Conservation (phyloP, 2,329 filamentous ascomycete species). For the Neophaeococcomyces aloes region DNA sequence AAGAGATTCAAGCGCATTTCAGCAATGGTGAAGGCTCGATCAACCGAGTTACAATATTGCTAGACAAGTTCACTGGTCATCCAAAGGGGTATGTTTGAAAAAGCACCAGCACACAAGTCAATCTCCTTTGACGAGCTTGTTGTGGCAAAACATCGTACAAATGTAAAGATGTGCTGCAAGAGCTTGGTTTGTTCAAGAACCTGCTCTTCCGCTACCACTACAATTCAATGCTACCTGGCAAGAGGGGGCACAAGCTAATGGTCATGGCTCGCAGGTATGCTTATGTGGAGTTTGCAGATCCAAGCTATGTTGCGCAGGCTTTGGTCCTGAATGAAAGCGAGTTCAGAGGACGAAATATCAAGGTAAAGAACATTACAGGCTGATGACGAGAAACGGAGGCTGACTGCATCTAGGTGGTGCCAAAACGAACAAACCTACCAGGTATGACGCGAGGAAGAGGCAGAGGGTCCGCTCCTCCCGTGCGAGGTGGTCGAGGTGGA, state of each 20-base stretch:
- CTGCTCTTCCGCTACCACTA: conserved; percentile 14
- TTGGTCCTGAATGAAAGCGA: conserved; percentile 93
- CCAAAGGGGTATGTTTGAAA: conserved; percentile 76
- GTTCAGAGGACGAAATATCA: conserved; percentile 89
- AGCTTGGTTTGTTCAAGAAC: conserved; percentile 16
- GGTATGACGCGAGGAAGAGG: conserved; percentile 73
- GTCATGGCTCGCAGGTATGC: conserved; percentile 60
- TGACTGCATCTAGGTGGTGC: conserved; percentile 51
- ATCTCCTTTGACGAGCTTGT: conserved; percentile 6
- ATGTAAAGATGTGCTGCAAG: conserved; percentile 19
- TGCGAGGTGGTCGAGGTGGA: conserved; percentile 45
- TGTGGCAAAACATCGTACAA: conserved; percentile 7
- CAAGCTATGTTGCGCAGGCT: conserved; percentile 81
- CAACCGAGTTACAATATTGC: conserved; percentile 91
- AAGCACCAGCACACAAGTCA: conserved; percentile 20
- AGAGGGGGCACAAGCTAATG: conserved; percentile 36
- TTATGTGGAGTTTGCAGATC: conserved; percentile 96
- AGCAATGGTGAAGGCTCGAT: conserved; percentile 84
- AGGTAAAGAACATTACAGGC: conserved; percentile 47
- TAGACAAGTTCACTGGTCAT: conserved; percentile 97
- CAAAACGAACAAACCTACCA: conserved; percentile 93
- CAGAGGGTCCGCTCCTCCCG: conserved; percentile 47
- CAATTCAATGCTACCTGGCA: conserved; percentile 46
- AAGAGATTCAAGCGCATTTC: conserved; percentile 97
- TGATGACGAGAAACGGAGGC: conserved; percentile 5